phyloP scores from a whole-genome alignment of 225 moss, liverwort and hornwort species.

The Antitrichia curtipendula region DNA sequence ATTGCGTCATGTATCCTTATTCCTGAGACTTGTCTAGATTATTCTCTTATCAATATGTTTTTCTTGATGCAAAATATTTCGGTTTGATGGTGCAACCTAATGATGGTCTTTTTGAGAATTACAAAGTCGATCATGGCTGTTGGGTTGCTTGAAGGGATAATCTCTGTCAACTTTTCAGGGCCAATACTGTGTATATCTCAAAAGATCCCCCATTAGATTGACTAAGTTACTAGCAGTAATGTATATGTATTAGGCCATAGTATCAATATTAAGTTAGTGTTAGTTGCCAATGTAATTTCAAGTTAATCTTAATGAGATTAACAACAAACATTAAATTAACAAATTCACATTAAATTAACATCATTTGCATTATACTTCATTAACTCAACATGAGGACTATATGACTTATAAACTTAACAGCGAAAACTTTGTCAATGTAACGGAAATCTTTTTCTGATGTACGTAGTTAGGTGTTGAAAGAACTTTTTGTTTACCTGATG shows the following conservation, averaged over 20 bases:
- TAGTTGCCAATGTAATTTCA: background rate
- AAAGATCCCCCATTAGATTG: background rate
- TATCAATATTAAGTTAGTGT: background rate
- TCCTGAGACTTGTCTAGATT: background rate
- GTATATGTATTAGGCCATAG: background rate
- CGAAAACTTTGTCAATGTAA: background rate
- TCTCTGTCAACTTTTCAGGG: background rate
- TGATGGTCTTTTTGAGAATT: background rate
- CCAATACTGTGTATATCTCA: background rate
- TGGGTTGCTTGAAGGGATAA: background rate
- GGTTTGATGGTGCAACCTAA: background rate
- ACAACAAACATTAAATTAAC: background rate
- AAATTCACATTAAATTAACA: background rate
- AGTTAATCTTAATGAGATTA: background rate
- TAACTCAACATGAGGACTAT: background rate
- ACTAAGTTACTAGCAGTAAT: background rate
- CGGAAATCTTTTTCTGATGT: background rate
- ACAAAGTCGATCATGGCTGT: background rate
- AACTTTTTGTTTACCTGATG: background rate
- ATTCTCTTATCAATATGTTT: background rate
- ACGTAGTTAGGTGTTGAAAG: background rate
- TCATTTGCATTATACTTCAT: background rate
- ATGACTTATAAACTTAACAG: background rate
- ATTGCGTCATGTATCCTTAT: conserved; percentile 63
- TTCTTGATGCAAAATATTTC: background rate